A percentile compares a stretch with the other conserved stretches of the same genome.
Evolutionary conservation across 441 rosid genomes (phyloP).

Genomic region (Dalechampia spathulata): DNA sequence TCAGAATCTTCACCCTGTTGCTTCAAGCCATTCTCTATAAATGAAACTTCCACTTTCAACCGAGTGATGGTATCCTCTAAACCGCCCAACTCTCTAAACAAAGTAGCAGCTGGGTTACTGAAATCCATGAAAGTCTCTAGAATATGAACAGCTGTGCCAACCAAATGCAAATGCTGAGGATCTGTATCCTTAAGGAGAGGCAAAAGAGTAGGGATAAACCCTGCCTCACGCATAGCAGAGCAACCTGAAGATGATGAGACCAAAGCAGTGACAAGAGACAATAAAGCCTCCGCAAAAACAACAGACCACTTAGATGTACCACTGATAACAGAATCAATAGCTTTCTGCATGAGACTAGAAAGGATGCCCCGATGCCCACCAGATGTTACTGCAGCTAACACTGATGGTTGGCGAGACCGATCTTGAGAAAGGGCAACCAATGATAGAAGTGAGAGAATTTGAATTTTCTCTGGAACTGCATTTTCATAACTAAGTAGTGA

Average conservation of each 20-base stretch:
- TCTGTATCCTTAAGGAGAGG: constrained; percentile 95
- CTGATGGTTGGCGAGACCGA: constrained; percentile 79
- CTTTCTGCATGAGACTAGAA: constrained; percentile 90
- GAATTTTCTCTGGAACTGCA: constrained; percentile 82
- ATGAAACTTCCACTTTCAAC: constrained; percentile 72
- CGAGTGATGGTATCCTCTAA: constrained; percentile 91
- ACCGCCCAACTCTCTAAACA: constrained; percentile 97
- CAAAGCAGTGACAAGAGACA: constrained; percentile 86
- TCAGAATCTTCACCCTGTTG: constrained; percentile 51
- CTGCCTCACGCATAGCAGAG: constrained; percentile 96
- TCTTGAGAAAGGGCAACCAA: constrained; percentile 93
- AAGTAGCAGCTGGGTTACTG: constrained; percentile 88
- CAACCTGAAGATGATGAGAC: constrained; percentile 94
- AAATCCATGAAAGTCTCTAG: constrained; percentile 95
- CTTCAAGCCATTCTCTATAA: constrained; percentile 50
- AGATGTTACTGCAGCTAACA: constrained; percentile 84
- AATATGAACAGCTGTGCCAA: constrained; percentile 81
- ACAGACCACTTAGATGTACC: constrained; percentile 75
- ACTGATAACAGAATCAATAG: constrained; percentile 70
- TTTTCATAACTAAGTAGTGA: constrained; percentile 76
- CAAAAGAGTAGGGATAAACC: constrained; percentile 84
- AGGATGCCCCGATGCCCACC: constrained; percentile 92
- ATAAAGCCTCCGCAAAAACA: constrained; percentile 85
- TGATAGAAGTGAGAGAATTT: constrained; percentile 64
- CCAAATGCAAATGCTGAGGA: constrained; percentile 91